Evolutionary conservation across 2,329 filamentous ascomycete species (phyloP).

Genomic region (Phialocephala sp.): DNA sequence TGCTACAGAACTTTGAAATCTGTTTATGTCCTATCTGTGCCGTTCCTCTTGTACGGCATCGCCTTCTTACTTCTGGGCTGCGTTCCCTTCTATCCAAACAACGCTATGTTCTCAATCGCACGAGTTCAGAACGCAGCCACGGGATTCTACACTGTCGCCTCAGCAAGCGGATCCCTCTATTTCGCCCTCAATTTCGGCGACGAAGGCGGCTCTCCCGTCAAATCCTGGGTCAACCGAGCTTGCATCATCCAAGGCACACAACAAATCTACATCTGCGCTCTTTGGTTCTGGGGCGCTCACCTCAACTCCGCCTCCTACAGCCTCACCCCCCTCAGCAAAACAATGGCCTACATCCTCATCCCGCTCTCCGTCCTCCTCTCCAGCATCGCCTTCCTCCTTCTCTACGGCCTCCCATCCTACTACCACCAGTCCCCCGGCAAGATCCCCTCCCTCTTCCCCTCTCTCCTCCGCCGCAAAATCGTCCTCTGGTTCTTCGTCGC

Average conservation of each 20-base stretch:
- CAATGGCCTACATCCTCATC: constrained; percentile 35
- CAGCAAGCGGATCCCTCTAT: constrained; percentile 66
- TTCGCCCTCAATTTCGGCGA: constrained; percentile 72
- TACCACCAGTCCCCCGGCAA: constrained; percentile 68
- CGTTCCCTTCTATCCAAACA: constrained; percentile 2
- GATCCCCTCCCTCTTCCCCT: constrained; percentile 69
- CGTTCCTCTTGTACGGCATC: constrained; percentile 52
- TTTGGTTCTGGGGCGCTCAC: constrained; percentile 64
- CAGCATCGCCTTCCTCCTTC: constrained; percentile 59
- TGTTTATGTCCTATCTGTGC: constrained; percentile 61
- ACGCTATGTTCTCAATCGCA: constrained; percentile 1
- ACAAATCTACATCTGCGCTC: constrained; percentile 66
- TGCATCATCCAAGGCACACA: constrained; percentile 71
- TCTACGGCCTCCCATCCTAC: constrained; percentile 67
- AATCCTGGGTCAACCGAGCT: constrained; percentile 70
- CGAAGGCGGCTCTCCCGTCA: constrained; percentile 65
- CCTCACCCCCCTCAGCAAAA: background rate
- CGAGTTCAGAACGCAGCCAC: constrained; percentile 58
- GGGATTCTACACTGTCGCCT: constrained; percentile 65
- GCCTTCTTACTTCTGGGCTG: background rate
- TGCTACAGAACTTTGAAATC: constrained; percentile 63
- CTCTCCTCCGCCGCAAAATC: constrained; percentile 66
- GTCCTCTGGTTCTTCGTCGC: constrained; percentile 71
- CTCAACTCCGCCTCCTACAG: constrained; percentile 8
- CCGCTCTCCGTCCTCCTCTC: constrained; percentile 64